Conservation (phyloP, 1,284 basidiomycete genomes). For the Cerioporus squamosus region DNA sequence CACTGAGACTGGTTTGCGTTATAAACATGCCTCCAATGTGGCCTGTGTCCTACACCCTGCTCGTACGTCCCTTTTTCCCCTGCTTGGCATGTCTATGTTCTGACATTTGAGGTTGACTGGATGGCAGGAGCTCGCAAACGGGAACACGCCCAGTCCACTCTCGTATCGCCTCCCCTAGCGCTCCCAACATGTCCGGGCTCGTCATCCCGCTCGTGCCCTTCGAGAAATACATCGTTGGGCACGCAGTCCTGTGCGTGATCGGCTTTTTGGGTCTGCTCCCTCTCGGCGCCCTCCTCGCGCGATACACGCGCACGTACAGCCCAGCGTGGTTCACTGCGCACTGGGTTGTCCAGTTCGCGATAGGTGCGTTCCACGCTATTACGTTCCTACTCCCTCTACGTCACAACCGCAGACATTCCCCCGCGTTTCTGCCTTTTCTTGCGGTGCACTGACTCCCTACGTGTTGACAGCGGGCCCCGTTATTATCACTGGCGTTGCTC, state of each 20-base stretch:
- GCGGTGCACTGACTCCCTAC: not conserved
- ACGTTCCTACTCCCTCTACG: not conserved
- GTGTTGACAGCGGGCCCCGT: conserved; percentile 40
- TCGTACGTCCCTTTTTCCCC: conserved; percentile 3
- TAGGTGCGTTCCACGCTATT: conserved; percentile 13
- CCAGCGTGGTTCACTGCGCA: conserved; percentile 26
- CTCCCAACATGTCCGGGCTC: not conserved
- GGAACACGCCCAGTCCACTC: not conserved
- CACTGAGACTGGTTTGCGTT: conserved; percentile 17
- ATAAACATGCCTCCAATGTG: conserved; percentile 8
- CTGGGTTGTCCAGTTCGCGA: conserved; percentile 24
- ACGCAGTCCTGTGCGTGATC: conserved; percentile 35
- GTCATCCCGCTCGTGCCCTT: conserved; percentile 19
- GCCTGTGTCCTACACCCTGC: not conserved
- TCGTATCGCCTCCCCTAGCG: not conserved
- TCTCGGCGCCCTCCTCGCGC: conserved; percentile 30
- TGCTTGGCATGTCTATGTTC: not conserved
- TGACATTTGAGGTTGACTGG: not conserved
- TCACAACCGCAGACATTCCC: not conserved
- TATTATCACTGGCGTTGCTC: conserved; percentile 50
- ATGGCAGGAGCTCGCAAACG: not conserved
- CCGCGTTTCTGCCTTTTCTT: not conserved
- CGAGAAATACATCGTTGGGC: conserved; percentile 37
- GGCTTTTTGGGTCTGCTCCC: conserved; percentile 34
- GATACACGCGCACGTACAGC: conserved; percentile 32